phyloP scores from a whole-genome alignment of 441 rosid species.

The Manihot esculenta region DNA sequence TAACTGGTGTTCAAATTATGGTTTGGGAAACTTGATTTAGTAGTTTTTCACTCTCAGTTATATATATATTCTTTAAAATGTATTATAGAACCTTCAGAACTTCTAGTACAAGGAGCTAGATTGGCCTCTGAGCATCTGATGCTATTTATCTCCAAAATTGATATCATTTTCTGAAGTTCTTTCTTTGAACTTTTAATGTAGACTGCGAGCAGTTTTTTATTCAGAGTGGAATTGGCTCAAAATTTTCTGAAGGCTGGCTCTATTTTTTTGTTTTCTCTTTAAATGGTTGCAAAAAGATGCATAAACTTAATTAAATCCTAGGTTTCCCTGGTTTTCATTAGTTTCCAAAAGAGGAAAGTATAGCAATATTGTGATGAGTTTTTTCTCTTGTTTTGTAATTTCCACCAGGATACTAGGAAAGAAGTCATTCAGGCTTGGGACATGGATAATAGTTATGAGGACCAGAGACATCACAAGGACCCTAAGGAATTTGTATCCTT shows the following conservation, averaged over 20 bases:
- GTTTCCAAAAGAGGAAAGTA: neutral
- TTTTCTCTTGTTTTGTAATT: neutral
- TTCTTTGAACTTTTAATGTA: no score
- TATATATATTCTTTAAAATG: no score
- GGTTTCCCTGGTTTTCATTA: no score
- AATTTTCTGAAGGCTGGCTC: neutral
- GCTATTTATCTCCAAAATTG: no score
- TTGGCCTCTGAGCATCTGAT: no score
- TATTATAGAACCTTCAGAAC: no score
- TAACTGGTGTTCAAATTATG: neutral
- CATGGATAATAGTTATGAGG: conserved; percentile 77
- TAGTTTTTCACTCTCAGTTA: neutral
- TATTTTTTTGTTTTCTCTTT: neutral
- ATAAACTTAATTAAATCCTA: no score
- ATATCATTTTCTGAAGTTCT: no score
- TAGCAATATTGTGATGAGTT: neutral
- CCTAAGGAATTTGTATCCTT: conserved; percentile 72
- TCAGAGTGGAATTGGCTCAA: neutral
- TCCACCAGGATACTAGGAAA: conserved; percentile 57
- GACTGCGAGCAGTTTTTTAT: no score
- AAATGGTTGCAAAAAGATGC: no score
- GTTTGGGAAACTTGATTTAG: neutral
- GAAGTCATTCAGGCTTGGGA: conserved; percentile 94
- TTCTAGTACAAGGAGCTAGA: no score
- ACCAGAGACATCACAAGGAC: conserved; percentile 82